phyloP scores from a whole-genome alignment of 139 green algal genomes.

The Desmodesmus armatus region DNA sequence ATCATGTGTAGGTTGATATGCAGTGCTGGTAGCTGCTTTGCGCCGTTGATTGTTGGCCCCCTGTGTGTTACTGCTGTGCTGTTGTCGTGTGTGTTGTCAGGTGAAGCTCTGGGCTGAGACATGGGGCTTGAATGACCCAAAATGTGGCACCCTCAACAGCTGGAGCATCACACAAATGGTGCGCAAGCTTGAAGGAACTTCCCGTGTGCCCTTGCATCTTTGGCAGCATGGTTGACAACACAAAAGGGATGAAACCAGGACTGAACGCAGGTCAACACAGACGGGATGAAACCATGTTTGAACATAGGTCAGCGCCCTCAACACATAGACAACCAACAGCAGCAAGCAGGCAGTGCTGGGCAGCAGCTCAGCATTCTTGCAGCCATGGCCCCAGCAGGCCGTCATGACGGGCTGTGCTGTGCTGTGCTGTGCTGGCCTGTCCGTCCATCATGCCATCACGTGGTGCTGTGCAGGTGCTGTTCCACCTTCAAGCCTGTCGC shows the following conservation, averaged over 20 bases:
- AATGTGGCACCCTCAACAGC: constrained; percentile 51
- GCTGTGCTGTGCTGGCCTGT: background rate
- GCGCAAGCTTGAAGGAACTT: background rate
- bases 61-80: too few relatives aligned
- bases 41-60: too few relatives aligned
- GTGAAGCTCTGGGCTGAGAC: constrained; percentile 53
- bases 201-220: background rate
- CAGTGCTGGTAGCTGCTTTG: too few relatives aligned
- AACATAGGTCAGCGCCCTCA: background rate
- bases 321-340: background rate
- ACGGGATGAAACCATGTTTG: background rate
- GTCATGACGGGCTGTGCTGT: background rate
- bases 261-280: too few relatives aligned
- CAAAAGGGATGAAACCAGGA: too few relatives aligned
- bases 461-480: background rate
- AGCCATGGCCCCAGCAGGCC: background rate
- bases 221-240: background rate
- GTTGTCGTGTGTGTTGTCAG: constrained; percentile 8
- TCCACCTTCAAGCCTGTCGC: background rate
- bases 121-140: constrained; percentile 43
- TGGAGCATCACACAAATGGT: constrained; percentile 54
- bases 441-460: background rate
- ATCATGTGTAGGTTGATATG: too few relatives aligned
- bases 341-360: too few relatives aligned
- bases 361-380: background rate